Evolutionary conservation across 1,284 basidiomycete genomes (phyloP), one percentile per base, ranked within the genome.

Genomic region (Anthracocystis setariae): DNA sequence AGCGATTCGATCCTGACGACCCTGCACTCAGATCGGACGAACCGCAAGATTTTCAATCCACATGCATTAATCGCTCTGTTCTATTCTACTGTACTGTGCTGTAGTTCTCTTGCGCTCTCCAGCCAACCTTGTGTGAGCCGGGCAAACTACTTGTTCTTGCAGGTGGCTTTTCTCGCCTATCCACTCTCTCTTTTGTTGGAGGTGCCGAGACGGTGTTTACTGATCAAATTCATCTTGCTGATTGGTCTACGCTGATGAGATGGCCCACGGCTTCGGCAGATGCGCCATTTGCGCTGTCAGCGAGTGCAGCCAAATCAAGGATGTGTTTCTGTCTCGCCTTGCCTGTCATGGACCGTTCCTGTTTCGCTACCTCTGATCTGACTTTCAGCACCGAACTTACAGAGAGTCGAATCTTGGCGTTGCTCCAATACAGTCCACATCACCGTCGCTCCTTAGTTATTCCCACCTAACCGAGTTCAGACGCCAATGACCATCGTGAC

Each of bases 231-330:
- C 9, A n/a, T 9, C 33, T 21, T 8, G 24, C 10, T 49, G 37
- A 49, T 49, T 49, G 37, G 47, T 25, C 25, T 32, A 1, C 4
- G 12, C 3, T 23, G 47, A 49, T 40, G 29, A 49, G 46, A 47
- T 29, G 25, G 23, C 45, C 21, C 8, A 42, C 18, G 39, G 39
- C n/a, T 42, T 51, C 49, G 49, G 49, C 5, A n/a, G 24, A 43
- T 15, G 39, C 49, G 39, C 49, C 49, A 39, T n/a, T 29, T 21
- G 21, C 29, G 38, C 47, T n/a, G n/a, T n/a, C n/a, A n/a, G n/a
- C n/a, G n/a, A n/a, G n/a, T n/a, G n/a, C n/a, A n/a, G n/a, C n/a
- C n/a, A n/a, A n/a, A n/a, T n/a, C n/a, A n/a, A n/a, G n/a, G n/a
- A 7, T 29, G 29, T 29, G 7, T 29, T 29, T 7, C 29, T 29